phyloP scores from a whole-genome alignment of 352 stramenopile species.

The Globisporangium okanoganense region DNA sequence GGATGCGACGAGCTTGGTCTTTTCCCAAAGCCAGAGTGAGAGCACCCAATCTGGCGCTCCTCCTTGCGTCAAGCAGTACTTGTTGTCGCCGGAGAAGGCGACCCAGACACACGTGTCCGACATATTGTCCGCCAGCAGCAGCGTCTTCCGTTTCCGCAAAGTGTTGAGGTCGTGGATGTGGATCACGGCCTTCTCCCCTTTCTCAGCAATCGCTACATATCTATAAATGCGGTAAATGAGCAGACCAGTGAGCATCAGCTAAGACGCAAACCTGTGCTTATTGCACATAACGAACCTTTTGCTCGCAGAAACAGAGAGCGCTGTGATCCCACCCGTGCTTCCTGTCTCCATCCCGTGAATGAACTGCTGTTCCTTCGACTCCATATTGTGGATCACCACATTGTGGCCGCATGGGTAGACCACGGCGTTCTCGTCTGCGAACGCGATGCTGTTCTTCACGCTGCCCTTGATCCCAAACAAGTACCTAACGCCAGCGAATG shows the following conservation, averaged over 20 bases:
- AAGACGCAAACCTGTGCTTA: too few relatives aligned
- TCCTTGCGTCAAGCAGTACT: constrained; percentile 89
- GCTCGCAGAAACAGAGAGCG: constrained; percentile 75
- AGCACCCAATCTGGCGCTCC: constrained; percentile 89
- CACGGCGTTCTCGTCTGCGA: constrained; percentile 81
- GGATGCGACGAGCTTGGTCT: constrained; percentile 82
- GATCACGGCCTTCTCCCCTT: constrained; percentile 71
- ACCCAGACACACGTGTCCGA: constrained; percentile 77
- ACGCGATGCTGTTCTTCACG: constrained; percentile 82
- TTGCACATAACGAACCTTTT: constrained; percentile 35
- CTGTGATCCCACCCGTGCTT: constrained; percentile 78
- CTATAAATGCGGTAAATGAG: constrained; percentile 9
- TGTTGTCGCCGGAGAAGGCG: constrained; percentile 88
- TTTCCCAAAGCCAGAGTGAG: constrained; percentile 91
- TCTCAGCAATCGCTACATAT: constrained; percentile 89
- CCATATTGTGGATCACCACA: constrained; percentile 85
- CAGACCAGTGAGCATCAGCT: background rate
- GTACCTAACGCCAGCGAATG: constrained; percentile 39
- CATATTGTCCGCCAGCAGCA: constrained; percentile 75
- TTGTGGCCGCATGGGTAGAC: constrained; percentile 89
- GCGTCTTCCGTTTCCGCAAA: constrained; percentile 81
- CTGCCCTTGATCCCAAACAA: constrained; percentile 83
- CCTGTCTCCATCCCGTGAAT: constrained; percentile 80
- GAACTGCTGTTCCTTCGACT: constrained; percentile 89
- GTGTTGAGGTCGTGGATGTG: constrained; percentile 91